Evolutionary conservation across 2,329 filamentous ascomycete genomes (phyloP).

Genomic region (Botryotinia convoluta): DNA sequence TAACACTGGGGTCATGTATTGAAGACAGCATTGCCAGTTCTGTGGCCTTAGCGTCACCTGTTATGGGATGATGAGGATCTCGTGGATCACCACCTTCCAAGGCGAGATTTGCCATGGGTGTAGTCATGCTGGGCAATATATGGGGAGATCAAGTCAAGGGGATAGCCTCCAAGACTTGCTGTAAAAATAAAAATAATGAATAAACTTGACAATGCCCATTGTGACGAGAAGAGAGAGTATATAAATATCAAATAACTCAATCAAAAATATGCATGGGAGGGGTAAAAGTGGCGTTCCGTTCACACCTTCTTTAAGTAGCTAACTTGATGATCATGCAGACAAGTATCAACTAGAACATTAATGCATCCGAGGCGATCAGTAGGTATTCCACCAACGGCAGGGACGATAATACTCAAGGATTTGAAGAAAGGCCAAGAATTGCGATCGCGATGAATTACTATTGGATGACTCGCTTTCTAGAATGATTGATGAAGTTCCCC

Average conservation of each 20-base stretch:
- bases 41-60: conserved; percentile 19
- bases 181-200: background rate
- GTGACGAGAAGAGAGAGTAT: background rate
- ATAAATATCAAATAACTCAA: background rate
- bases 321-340: conserved; percentile 8
- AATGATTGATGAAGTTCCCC: background rate
- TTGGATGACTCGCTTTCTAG: background rate
- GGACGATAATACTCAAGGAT: background rate
- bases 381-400: conserved; percentile 2
- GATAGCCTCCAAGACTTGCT: background rate
- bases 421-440: background rate
- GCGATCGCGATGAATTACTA: background rate
- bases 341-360: conserved; percentile 1
- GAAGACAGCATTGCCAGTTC: conserved; percentile 20
- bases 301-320: conserved; percentile 5
- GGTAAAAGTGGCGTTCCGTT: background rate
- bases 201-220: no score
- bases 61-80: conserved; percentile 24
- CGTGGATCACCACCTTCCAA: conserved; percentile 32
- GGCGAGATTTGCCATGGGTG: conserved; percentile 26
- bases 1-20: conserved; percentile 35
- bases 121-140: conserved; percentile 24
- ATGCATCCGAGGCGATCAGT: background rate
- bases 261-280: background rate
- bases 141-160: background rate